Conservation (phyloP, 1,284 basidiomycete genomes). For the Ustilago lituana region DNA sequence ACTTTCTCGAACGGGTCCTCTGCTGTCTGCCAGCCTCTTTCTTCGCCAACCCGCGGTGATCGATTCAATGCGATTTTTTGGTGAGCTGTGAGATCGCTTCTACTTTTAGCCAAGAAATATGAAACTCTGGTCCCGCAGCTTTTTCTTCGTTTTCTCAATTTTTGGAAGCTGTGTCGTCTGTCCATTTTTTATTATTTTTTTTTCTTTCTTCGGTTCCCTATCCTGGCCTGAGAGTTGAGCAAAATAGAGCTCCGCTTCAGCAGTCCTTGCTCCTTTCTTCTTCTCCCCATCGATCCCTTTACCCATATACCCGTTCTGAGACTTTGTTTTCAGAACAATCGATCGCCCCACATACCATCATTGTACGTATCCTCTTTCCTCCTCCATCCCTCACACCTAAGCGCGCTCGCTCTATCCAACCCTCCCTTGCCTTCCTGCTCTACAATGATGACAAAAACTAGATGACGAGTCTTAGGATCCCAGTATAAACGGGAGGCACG, state of each 20-base stretch:
- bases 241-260: background rate
- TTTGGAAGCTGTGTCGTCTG: no score
- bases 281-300: constrained; percentile 38
- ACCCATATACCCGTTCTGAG: constrained; percentile 48
- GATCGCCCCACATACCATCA: constrained; percentile 20
- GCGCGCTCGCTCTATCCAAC: background rate
- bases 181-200: no score
- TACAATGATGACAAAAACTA: constrained; percentile 56
- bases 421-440: background rate
- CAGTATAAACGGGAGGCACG: constrained; percentile 45
- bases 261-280: constrained; percentile 5
- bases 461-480: constrained; percentile 64
- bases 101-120: no score
- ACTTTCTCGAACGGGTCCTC: constrained; percentile 1
- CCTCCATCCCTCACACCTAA: background rate
- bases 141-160: constrained; percentile 6
- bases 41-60: constrained; percentile 11
- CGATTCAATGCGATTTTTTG: constrained; percentile 9
- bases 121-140: no score
- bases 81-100: constrained; percentile 27
- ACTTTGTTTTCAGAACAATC: constrained; percentile 43
- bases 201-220: no score
- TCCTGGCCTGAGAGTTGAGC: no score
- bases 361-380: constrained; percentile 17
- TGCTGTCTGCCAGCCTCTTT: background rate